Base-by-base conservation (phyloP, 2,329 filamentous ascomycete species). In the Rutstroemia sp. region DNA sequence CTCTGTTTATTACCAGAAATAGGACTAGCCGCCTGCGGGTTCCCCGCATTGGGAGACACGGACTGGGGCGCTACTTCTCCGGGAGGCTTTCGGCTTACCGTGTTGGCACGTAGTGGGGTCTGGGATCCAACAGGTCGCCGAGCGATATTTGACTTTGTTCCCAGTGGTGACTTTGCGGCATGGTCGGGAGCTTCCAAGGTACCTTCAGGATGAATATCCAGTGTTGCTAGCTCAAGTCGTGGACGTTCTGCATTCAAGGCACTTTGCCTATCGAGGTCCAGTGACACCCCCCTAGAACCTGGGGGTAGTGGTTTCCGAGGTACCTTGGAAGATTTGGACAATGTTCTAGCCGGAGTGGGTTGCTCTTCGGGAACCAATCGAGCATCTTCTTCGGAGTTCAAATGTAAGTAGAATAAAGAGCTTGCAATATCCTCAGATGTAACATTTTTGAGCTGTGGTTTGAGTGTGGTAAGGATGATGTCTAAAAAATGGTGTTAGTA, bases 351-450 rank as follows among this genome's bases (percentile, higher is more conserved):
- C 27, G 42, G 50, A 19, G 48, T 37, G 4, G 41, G 25, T 45
- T 62, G 50, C 30, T 65, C 64, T 9, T 68, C 68, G 38, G 64
- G 64, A 16, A 75, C 69, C 34, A 73, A 68, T 30, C 70, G 71
- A 58, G 73, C 69, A 56, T 88, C 81, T 41, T 82, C 77, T 3
- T 82, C 80, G 1, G 79, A 77, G 58, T 89, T 81, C 41, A 95
- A 80, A 72, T 97, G 92, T 53, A 96, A 76, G 69, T 94, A 97
- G 73, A 97, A 99, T 5, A 99, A 78, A 14, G 87, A 95, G 65
- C 84, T 89, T 56, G 87, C 83, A 49, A 99, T 86, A 68, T 96
- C 92, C 69, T 92, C 86, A 46, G 82, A 85, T 0, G 90, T 95
- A 61, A 99, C 89, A 58, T 90, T 92, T 70, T 94, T 96, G 44